Conservation (phyloP, 164 flowering plant species). For the Tetrastigma voinierianum region DNA sequence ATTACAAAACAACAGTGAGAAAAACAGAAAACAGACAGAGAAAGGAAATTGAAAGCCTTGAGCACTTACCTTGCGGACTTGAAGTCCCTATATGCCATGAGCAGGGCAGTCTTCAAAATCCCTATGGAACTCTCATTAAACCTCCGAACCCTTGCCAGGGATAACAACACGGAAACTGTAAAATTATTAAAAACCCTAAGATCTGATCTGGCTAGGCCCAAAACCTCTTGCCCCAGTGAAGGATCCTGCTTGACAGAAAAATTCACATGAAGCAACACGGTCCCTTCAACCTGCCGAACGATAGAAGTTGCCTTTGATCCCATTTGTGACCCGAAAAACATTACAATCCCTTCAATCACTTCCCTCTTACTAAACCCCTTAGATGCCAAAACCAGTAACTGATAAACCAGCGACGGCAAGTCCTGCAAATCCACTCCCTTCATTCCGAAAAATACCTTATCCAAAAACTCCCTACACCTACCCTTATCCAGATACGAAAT, state of each 20-base stretch:
- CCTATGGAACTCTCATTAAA: constrained; percentile 60
- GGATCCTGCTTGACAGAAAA: constrained; percentile 95
- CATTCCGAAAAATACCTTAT: constrained; percentile 66
- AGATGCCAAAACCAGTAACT: constrained; percentile 70
- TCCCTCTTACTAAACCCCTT: constrained; percentile 74
- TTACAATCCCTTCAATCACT: constrained; percentile 67
- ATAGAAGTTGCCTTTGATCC: constrained; percentile 31
- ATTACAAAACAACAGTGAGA: not conserved
- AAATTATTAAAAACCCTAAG: constrained; percentile 66
- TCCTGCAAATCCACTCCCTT: constrained; percentile 64
- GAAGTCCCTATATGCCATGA: constrained; percentile 54
- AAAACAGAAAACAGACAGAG: too few relatives aligned
- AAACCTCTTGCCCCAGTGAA: constrained; percentile 66
- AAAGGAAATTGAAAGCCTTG: not conserved
- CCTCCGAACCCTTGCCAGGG: constrained; percentile 68
- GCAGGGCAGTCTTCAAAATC: constrained; percentile 47
- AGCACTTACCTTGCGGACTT: constrained; percentile 48
- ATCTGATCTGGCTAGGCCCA: constrained; percentile 57
- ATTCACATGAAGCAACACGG: constrained; percentile 82
- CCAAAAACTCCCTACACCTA: constrained; percentile 50
- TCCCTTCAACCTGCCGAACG: constrained; percentile 81
- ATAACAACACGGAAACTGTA: constrained; percentile 54
- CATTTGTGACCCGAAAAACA: constrained; percentile 52
- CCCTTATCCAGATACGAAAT: constrained; percentile 44
- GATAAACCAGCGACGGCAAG: constrained; percentile 72